Percentiles rank a stretch among this genome's conserved stretches.
Evolutionary conservation across 1,284 basidiomycete species (phyloP).

Genomic region (Earliella scabrosa): DNA sequence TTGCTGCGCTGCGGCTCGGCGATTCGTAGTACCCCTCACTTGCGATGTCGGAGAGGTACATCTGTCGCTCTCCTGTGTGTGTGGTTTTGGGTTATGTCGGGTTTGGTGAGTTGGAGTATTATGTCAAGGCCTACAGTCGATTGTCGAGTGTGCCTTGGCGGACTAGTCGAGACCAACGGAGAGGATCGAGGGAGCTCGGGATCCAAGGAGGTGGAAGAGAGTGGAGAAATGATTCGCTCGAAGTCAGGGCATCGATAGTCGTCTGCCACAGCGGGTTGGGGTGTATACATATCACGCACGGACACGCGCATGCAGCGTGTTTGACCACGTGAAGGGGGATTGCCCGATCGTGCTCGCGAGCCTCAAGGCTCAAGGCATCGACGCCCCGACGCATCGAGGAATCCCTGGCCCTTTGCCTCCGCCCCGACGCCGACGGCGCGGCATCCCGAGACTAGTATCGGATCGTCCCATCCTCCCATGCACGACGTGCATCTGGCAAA

Average conservation of each 20-base stretch:
- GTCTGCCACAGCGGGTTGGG: not conserved
- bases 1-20: not conserved
- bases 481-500: too few relatives aligned
- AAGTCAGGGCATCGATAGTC: constrained; percentile 11
- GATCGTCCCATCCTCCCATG: not conserved
- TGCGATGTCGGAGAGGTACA: constrained; percentile 25
- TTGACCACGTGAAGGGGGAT: constrained; percentile 26
- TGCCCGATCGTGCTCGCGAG: constrained; percentile 16
- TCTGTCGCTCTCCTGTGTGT: not conserved
- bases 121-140: not conserved
- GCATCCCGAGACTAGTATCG: not conserved
- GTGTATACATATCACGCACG: constrained; percentile 26
- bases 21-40: constrained; percentile 18
- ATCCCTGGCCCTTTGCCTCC: not conserved
- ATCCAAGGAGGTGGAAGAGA: too few relatives aligned
- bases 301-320: constrained; percentile 39
- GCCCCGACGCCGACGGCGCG: not conserved
- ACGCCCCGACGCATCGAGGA: not conserved
- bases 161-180: too few relatives aligned
- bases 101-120: not conserved
- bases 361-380: not conserved
- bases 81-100: not conserved
- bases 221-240: not conserved
- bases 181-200: too few relatives aligned
- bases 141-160: not conserved